phyloP scores from a whole-genome alignment of 2,329 filamentous ascomycete species.

The Paraphaeosphaeria sporulosa region DNA sequence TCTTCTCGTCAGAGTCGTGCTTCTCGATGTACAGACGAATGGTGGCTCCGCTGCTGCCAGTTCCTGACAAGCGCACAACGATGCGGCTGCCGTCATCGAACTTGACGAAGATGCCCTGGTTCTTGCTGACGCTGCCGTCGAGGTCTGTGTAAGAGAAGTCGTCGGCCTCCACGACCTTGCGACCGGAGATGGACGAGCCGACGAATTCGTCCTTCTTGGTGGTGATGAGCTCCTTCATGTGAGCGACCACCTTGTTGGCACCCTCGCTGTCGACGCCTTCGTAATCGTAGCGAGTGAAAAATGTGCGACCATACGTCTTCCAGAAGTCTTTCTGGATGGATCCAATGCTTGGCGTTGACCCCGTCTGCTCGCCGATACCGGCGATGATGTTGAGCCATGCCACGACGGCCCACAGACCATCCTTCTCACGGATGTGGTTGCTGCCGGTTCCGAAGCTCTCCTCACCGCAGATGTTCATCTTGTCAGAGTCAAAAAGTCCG shows the following conservation, averaged over 20 bases:
- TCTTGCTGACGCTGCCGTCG: constrained; percentile 93
- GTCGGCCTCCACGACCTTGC: constrained; percentile 86
- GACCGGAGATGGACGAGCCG: constrained; percentile 80
- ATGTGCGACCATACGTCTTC: constrained; percentile 93
- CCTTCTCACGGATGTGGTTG: constrained; percentile 99
- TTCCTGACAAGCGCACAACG: constrained; percentile 92
- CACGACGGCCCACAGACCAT: constrained; percentile 95
- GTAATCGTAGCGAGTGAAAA: constrained; percentile 99
- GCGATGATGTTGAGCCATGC: constrained; percentile 99
- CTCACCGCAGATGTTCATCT: constrained; percentile 99
- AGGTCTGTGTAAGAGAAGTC: constrained; percentile 99
- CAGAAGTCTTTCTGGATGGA: constrained; percentile 98
- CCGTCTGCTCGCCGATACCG: constrained; percentile 83
- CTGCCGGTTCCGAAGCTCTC: constrained; percentile 98
- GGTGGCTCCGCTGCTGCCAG: constrained; percentile 92
- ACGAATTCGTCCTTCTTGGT: constrained; percentile 75
- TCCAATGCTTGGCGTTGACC: constrained; percentile 86
- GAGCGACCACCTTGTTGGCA: constrained; percentile 86
- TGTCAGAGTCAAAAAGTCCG: constrained; percentile 94
- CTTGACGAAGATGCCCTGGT: constrained; percentile 94
- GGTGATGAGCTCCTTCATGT: constrained; percentile 80
- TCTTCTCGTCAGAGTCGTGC: constrained; percentile 82
- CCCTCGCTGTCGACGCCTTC: constrained; percentile 92
- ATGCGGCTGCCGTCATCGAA: constrained; percentile 96
- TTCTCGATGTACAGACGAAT: constrained; percentile 98